Conservation (phyloP, 2,329 filamentous ascomycete genomes). For the Mariannaea sp. region DNA sequence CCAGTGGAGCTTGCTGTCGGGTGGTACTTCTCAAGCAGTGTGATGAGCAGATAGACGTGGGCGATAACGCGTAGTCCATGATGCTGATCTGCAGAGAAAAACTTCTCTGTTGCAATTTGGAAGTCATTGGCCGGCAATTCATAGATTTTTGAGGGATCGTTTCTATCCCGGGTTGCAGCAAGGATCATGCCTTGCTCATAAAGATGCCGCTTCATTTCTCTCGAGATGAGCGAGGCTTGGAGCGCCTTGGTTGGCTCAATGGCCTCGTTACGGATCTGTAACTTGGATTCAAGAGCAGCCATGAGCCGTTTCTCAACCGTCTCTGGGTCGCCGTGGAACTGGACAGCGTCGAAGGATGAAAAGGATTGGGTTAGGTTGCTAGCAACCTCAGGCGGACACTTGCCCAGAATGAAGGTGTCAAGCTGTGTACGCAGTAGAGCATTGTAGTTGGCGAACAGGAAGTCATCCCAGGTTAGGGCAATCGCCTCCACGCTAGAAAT, state of each 20-base stretch:
- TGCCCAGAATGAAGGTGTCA: slow-evolving; percentile 67
- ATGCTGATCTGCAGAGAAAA: slow-evolving; percentile 61
- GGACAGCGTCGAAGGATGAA: slow-evolving; percentile 66
- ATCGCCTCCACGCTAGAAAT: slow-evolving; percentile 76
- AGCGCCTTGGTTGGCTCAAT: slow-evolving; percentile 72
- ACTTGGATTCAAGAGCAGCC: slow-evolving; percentile 60
- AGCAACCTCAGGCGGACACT: slow-evolving; percentile 58
- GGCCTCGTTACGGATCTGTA: slow-evolving; percentile 62
- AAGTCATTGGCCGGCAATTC: slow-evolving; percentile 33
- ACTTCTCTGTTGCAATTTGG: slow-evolving; percentile 50
- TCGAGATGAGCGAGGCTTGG: slow-evolving; percentile 74
- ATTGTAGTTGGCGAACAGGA: slow-evolving; percentile 86
- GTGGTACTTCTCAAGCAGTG: slow-evolving; percentile 67
- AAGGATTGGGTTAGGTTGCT: slow-evolving; percentile 63
- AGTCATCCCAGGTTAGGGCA: slow-evolving; percentile 82
- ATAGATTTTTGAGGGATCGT: slow-evolving; percentile 38
- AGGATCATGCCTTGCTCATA: slow-evolving; percentile 60
- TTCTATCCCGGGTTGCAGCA: slow-evolving; percentile 33
- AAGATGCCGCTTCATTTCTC: slow-evolving; percentile 61
- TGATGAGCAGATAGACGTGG: slow-evolving; percentile 68
- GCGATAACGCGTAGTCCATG: slow-evolving; percentile 70
- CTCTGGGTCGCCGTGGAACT: slow-evolving; percentile 62
- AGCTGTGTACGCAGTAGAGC: slow-evolving; percentile 81
- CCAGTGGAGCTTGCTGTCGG: slow-evolving; percentile 24
- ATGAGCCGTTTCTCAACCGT: slow-evolving; percentile 64